Conservation (phyloP, 2,329 filamentous ascomycete species). For the Tolypocladium paradoxum region DNA sequence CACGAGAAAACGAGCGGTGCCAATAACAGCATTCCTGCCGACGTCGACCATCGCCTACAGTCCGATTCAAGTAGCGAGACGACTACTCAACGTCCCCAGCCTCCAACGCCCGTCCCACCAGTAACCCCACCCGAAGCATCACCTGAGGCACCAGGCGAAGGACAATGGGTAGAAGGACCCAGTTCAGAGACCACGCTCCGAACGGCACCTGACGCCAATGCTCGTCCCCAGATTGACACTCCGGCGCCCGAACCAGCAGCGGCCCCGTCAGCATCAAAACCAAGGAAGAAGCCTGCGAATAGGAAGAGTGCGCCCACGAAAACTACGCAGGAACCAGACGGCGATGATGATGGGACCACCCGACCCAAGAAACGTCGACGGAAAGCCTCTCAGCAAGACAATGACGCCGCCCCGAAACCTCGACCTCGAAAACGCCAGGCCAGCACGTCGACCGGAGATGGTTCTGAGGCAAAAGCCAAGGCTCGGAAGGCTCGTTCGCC, state of each 20-base stretch:
- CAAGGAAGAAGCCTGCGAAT: conserved; percentile 1
- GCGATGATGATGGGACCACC: conserved; percentile 8
- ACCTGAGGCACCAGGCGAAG: not conserved
- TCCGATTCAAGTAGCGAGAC: not conserved
- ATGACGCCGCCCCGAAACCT: conserved; percentile 8
- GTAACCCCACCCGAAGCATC: not conserved
- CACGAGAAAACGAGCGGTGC: not conserved
- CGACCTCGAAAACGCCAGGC: conserved; percentile 17
- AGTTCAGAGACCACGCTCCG: not conserved
- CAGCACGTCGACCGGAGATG: conserved; percentile 11
- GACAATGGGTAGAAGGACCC: too few species aligned
- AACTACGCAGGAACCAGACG: conserved; percentile 1
- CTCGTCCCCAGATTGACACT: not conserved
- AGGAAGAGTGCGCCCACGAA: not conserved
- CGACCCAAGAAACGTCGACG: conserved; percentile 21
- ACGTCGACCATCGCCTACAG: not conserved
- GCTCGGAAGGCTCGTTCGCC: conserved; percentile 30
- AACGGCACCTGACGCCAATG: not conserved
- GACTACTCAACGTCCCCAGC: not conserved
- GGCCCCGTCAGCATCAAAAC: conserved; percentile 1
- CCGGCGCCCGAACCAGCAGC: not conserved
- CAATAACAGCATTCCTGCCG: not conserved
- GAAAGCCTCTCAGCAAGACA: conserved; percentile 15
- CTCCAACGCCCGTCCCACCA: not conserved
- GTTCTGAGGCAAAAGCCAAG: conserved; percentile 11